Conservation (phyloP, 2,329 filamentous ascomycete species). For the Aspergillus sp. region DNA sequence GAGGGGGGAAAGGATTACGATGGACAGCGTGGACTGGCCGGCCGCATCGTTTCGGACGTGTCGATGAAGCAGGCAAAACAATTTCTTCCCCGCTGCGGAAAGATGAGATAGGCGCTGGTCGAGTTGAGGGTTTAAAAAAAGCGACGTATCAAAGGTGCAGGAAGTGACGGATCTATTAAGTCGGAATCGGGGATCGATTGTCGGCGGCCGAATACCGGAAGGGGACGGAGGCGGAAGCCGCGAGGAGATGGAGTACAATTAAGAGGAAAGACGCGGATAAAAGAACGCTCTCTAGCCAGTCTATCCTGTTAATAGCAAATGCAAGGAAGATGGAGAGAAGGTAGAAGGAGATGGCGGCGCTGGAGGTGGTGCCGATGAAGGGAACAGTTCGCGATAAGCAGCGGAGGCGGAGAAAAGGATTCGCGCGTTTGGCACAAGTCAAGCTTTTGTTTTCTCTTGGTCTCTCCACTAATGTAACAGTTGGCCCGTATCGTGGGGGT, state of each 20-base stretch:
- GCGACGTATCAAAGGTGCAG: no score
- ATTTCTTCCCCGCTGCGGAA: slow-evolving; percentile 1
- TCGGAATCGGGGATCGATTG: no score
- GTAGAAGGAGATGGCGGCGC: neutral
- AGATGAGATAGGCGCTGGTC: neutral
- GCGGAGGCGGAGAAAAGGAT: slow-evolving; percentile 17
- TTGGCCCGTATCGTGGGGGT: no score
- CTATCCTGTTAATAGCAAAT: slow-evolving; percentile 33
- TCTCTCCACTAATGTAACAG: neutral
- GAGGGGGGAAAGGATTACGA: slow-evolving; percentile 8
- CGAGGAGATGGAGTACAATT: slow-evolving; percentile 76
- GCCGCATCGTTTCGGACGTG: slow-evolving; percentile 14
- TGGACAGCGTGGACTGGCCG: slow-evolving; percentile 9
- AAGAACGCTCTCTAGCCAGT: no score
- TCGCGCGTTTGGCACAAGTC: slow-evolving; percentile 21
- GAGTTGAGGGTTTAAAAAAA: no score
- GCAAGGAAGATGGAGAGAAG: slow-evolving; percentile 11
- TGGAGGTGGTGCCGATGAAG: neutral
- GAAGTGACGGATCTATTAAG: no score
- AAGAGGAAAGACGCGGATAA: slow-evolving; percentile 62
- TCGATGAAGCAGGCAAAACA: neutral
- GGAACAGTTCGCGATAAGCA: slow-evolving; percentile 21
- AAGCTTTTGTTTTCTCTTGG: slow-evolving; percentile 26
- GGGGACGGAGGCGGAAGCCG: slow-evolving; percentile 49
- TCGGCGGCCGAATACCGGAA: slow-evolving; percentile 20